Conservation (phyloP, 805 yeast species). For the Wickerhamiella musiphila region DNA sequence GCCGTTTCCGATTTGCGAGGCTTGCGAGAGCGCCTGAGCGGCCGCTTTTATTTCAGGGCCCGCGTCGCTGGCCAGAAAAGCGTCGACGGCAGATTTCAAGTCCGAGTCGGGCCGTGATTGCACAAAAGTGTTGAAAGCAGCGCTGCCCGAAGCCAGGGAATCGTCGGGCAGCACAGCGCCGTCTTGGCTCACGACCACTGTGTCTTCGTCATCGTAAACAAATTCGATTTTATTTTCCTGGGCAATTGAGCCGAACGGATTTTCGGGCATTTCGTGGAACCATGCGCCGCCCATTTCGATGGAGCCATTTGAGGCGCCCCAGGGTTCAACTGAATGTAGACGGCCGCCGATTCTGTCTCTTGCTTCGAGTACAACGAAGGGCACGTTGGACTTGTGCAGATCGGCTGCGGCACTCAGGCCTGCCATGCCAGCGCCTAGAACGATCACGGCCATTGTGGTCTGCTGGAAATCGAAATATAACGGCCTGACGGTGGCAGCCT, state of each 20-base stretch:
- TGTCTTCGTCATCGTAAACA: constrained; percentile 12
- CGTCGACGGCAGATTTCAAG: constrained; percentile 8
- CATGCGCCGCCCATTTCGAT: constrained; percentile 17
- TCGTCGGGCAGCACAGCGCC: constrained; percentile 14
- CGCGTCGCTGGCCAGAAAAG: constrained; percentile 5
- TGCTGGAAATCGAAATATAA: background rate
- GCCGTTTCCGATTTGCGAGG: constrained; percentile 7
- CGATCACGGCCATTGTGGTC: constrained; percentile 9
- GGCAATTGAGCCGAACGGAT: constrained; percentile 11
- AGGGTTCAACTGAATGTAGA: constrained; percentile 9
- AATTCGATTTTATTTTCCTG: constrained; percentile 9
- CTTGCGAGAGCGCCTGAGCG: constrained; percentile 6
- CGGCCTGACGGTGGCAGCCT: background rate
- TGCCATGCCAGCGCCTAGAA: constrained; percentile 22
- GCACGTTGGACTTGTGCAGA: constrained; percentile 11
- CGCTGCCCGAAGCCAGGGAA: constrained; percentile 3
- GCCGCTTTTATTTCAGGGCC: constrained; percentile 7
- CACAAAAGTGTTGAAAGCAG: constrained; percentile 11
- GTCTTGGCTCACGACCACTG: constrained; percentile 7
- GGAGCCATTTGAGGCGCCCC: constrained; percentile 2
- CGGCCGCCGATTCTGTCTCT: constrained; percentile 21
- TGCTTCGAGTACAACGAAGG: constrained; percentile 18
- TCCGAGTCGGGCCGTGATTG: constrained; percentile 4
- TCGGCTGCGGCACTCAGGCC: constrained; percentile 20
- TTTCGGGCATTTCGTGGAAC: constrained; percentile 15